phyloP scores from a whole-genome alignment of 2,329 filamentous ascomycete genomes.

The Xylariomycetidae sp. region DNA sequence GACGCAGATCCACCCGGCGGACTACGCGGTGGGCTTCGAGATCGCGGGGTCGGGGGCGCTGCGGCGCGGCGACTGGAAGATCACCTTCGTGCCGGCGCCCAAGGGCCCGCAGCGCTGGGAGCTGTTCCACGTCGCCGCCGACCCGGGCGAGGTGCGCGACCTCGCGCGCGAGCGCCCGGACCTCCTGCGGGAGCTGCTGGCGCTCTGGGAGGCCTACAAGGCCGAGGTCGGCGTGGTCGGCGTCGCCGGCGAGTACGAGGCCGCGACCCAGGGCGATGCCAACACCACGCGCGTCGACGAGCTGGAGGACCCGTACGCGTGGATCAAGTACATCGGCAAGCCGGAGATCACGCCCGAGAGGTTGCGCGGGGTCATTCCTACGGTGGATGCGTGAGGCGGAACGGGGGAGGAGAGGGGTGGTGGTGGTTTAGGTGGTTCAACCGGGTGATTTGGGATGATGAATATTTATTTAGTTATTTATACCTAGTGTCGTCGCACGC shows the following conservation, averaged over 20 bases:
- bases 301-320: constrained; percentile 12
- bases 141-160: constrained; percentile 10
- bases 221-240: constrained; percentile 12
- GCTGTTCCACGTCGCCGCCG: constrained; percentile 9
- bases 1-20: constrained; percentile 4
- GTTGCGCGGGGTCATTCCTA: constrained; percentile 6
- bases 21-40: constrained; percentile 8
- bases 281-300: constrained; percentile 8
- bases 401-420: too few species aligned
- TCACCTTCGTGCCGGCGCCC: constrained; percentile 9
- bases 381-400: too few species aligned
- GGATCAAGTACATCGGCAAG: constrained; percentile 14
- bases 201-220: constrained; percentile 19
- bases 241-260: constrained; percentile 6
- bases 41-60: constrained; percentile 7
- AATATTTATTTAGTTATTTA: too few species aligned
- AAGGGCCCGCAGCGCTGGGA: constrained; percentile 12
- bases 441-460: too few species aligned
- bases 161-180: constrained; percentile 5
- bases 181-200: constrained; percentile 6
- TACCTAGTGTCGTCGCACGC: too few species aligned
- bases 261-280: constrained; percentile 2
- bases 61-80: constrained; percentile 11
- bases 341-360: constrained; percentile 8
- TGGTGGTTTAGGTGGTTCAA: too few species aligned